phyloP scores from a whole-genome alignment of 2,329 filamentous ascomycete species.

The Phialophora macrospora region DNA sequence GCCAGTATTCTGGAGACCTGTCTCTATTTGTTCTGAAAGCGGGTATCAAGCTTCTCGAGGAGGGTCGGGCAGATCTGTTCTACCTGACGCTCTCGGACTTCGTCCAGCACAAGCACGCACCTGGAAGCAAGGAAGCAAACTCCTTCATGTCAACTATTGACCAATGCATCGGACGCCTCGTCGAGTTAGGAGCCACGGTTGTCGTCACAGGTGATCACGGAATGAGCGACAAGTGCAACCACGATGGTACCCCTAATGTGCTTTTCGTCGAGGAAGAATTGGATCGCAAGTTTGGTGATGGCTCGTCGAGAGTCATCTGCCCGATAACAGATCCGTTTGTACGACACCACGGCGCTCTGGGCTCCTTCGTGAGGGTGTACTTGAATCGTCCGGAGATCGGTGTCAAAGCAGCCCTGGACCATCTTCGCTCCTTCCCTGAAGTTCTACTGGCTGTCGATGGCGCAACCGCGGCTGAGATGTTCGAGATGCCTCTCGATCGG shows the following conservation, averaged over 20 bases:
- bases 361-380: constrained; percentile 51
- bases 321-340: constrained; percentile 54
- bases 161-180: constrained; percentile 43
- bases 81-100: constrained; percentile 54
- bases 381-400: constrained; percentile 37
- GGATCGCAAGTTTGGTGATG: constrained; percentile 42
- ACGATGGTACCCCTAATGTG: constrained; percentile 46
- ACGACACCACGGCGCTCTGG: constrained; percentile 51
- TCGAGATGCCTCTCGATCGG: constrained; percentile 49
- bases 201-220: constrained; percentile 53
- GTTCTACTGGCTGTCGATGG: constrained; percentile 44
- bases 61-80: constrained; percentile 48
- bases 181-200: constrained; percentile 46
- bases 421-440: constrained; percentile 42
- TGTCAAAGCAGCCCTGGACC: constrained; percentile 42
- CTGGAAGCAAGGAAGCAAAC: constrained; percentile 46
- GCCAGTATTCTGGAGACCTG: constrained; percentile 53
- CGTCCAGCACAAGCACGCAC: constrained; percentile 53
- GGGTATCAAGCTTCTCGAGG: constrained; percentile 50
- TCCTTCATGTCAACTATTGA: constrained; percentile 48
- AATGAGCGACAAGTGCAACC: constrained; percentile 50
- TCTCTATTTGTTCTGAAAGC: constrained; percentile 53
- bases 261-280: constrained; percentile 50
- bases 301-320: constrained; percentile 49
- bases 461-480: constrained; percentile 44